Evolutionary conservation across 208 protist genomes (phyloP).

Genomic region (Leishmania gerbilli): DNA sequence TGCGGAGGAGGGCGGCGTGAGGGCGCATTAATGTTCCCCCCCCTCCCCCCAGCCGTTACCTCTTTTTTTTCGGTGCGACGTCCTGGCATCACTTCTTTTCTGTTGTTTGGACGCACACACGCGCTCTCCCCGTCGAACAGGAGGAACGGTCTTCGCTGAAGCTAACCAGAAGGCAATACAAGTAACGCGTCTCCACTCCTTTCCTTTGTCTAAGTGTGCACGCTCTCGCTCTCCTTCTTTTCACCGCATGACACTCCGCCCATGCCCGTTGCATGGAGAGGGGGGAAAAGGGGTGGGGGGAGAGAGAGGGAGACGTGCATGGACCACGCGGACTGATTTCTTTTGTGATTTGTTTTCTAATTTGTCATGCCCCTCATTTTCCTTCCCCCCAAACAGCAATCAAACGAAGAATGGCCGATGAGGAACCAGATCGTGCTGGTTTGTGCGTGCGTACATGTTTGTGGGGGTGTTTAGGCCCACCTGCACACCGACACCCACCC

Average conservation of each 20-base stretch:
- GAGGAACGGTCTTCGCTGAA: conserved; percentile 8
- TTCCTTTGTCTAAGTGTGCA: neutral
- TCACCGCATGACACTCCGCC: neutral
- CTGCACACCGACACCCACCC: neutral
- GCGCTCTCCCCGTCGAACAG: neutral
- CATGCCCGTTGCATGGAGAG: neutral
- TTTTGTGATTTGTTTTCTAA: neutral
- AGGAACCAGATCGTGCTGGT: neutral
- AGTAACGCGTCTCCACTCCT: conserved; percentile 7
- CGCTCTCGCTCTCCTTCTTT: neutral
- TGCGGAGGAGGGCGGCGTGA: neutral
- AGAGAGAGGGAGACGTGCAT: neutral
- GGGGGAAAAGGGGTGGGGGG: too few relatives aligned
- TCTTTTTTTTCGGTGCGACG: neutral
- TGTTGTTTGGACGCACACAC: neutral
- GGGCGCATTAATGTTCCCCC: neutral
- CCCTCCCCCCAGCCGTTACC: neutral
- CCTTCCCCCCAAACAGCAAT: neutral
- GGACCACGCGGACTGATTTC: conserved; percentile 1
- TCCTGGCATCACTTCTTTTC: neutral
- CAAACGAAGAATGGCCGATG: neutral
- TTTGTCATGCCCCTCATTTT: conserved; percentile 1
- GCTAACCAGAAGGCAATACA: conserved; percentile 13
- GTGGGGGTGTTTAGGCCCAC: neutral
- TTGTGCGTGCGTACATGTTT: neutral